Evolutionary conservation across 2,329 filamentous ascomycete genomes (phyloP), one percentile per base, ranked within the genome.

Genomic region (Diaporthe capsici): DNA sequence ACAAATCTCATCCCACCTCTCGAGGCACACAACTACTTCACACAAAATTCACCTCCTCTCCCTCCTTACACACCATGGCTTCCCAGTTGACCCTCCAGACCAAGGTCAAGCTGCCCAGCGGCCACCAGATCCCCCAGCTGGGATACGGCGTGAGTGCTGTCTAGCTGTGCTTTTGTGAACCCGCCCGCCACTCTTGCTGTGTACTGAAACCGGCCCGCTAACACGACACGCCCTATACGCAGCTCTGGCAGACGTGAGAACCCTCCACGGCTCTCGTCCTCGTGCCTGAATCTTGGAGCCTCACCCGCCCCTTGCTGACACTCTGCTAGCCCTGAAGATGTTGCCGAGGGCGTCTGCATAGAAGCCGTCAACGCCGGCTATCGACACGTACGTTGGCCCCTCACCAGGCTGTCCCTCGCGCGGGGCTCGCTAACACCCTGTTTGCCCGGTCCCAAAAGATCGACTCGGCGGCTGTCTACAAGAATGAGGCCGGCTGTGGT

Each of bases 171-270:
- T 65, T 65, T 28, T 39, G 71, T 63, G 71, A 73, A 31, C 37
- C 20, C 65, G 55, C 67, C 47, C 51, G 49, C 67, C 31, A 17
- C 20, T 37, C 5, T 12, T 61, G 15, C 34, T 31, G 61, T 49
- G 42, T 34, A 9, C 20, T 47, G 20, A 5, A 34, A 49, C 44
- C 15, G 8, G 20, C 34, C 31, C 28, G 47, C 28, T 61, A 37
- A 78, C 74, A 44, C 25, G 28, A 72, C 31, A 77, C 63, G 42
- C 68, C 22, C 31, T 25, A 73, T 5, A 53, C 39, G 3, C 78
- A 90, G 88, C 86, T 90, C 75, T 90, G 88, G 80, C 85, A 90
- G 83, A 88, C 85, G 89, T 90, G 79, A 85, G 84, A 42, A 55
- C 47, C 15, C 15, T 15, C 34, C 22, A 17, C 3, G 8, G 78